These are phyloP conservation scores for Botrytis fragariae DNA, from an alignment of 2,329 filamentous ascomycete genomes.

Conservation along the genomic window DNA sequence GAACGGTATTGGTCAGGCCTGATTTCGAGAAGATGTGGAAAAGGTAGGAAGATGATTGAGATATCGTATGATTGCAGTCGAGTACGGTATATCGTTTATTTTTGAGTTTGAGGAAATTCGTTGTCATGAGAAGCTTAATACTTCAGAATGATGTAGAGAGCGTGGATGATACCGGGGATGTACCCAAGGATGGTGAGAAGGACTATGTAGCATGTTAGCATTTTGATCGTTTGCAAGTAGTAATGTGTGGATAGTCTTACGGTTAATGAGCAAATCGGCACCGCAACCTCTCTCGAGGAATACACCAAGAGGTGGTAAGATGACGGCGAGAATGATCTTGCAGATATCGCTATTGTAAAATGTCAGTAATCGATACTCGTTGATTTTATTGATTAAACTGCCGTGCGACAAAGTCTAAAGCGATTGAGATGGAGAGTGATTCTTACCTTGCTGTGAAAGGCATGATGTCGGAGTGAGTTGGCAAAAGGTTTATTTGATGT, in stretches of 20 bases:
- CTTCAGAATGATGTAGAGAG: constrained; percentile 69
- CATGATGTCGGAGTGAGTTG: constrained; percentile 40
- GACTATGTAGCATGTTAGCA: background rate
- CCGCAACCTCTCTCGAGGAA: constrained; percentile 89
- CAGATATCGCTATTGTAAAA: constrained; percentile 60
- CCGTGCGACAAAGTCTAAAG: background rate
- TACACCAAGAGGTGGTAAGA: constrained; percentile 86
- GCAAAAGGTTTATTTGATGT: background rate
- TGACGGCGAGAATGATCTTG: constrained; percentile 83
- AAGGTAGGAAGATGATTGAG: background rate
- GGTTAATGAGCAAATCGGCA: constrained; percentile 87
- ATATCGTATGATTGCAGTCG: constrained; percentile 1
- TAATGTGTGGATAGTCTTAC: constrained; percentile 66
- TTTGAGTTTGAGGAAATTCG: background rate
- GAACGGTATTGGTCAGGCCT: background rate
- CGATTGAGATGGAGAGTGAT: background rate
- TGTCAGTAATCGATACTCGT: constrained; percentile 21
- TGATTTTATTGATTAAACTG: background rate
- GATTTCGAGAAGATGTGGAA: constrained; percentile 3
- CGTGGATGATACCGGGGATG: constrained; percentile 25
- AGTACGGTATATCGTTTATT: background rate
- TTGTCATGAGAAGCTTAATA: constrained; percentile 54
- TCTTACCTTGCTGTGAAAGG: constrained; percentile 57
- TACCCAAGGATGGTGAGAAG: constrained; percentile 23
- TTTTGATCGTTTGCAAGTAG: constrained; percentile 43